Base-by-base conservation (phyloP, 2,329 filamentous ascomycete genomes). In the Neofusicoccum umdonicola region DNA sequence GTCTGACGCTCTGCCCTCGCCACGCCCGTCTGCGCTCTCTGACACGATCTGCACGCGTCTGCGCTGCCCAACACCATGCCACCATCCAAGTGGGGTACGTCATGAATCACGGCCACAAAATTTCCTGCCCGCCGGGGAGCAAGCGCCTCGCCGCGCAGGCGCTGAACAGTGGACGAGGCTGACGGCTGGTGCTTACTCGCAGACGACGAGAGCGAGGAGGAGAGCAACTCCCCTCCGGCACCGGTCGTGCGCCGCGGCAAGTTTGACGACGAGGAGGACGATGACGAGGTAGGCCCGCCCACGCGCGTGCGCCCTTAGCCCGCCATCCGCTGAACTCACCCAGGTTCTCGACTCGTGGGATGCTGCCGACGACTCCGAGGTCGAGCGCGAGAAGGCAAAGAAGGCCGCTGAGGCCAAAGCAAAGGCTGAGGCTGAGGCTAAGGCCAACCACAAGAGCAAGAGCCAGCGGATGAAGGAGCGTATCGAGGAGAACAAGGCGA, bases 341-440 rank as follows among this genome's bases (percentile, higher is more conserved):
- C 19, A 97, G 90, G 92, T 98, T 65, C 87, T 97, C 74, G 95
- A 99, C 66, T 94, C 92, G 39, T 99, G 95, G 95, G 93, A 98
- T 74, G 94, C 92, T 65, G 93, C 91, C 71, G 95, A 98, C 75
- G 95, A 99, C 81, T 97, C 93, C 67, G 95, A 99, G 73, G 94
- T 89, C 72, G 95, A 99, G 83, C 91, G 93, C 73, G 93, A 97
- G 80, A 99, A 98, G 84, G 91, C 87, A 34, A 91, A 90, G 80
- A 95, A 94, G 82, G 92, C 89, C 58, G 89, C 85, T 5, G 93
- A 92, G 74, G 90, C 87, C 62, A 96, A 96, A 80, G 92, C 90
- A 65, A 96, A 96, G 80, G 93, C 92, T 34, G 92, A 93, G 0
- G 93, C 91, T 50, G 91, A 92, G 73, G 92, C 92, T 7, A 92